A percentile compares a stretch with the other conserved stretches of the same genome.
Conservation (phyloP, 2,329 filamentous ascomycete species). For the Phoma herbarum region DNA sequence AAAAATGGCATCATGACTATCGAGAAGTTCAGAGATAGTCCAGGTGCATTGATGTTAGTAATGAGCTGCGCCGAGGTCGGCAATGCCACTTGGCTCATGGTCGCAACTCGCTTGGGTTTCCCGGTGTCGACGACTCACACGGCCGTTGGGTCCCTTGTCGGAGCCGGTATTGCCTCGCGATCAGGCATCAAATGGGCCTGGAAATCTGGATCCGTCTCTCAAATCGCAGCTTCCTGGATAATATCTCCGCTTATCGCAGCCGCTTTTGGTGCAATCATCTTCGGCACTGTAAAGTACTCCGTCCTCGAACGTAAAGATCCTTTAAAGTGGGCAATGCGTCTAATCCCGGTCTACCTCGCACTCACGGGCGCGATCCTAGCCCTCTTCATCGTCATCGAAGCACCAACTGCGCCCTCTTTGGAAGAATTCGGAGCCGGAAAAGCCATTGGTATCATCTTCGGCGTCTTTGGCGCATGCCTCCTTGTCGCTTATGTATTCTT, state of each 20-base stretch:
- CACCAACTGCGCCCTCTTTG: conserved; percentile 45
- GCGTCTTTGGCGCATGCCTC: conserved; percentile 37
- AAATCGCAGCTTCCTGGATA: conserved; percentile 56
- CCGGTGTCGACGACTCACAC: conserved; percentile 71
- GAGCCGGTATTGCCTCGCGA: conserved; percentile 64
- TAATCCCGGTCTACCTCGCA: conserved; percentile 61
- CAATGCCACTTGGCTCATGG: conserved; percentile 64
- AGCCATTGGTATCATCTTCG: conserved; percentile 38
- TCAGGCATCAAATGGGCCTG: conserved; percentile 37
- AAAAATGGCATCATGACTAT: conserved; percentile 66
- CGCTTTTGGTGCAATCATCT: conserved; percentile 60
- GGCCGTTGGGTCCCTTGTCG: conserved; percentile 67
- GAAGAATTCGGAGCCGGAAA: conserved; percentile 44
- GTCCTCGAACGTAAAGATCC: conserved; percentile 61
- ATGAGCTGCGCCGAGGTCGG: conserved; percentile 65
- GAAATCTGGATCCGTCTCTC: conserved; percentile 37
- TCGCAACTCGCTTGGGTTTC: conserved; percentile 62
- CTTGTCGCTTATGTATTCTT: conserved; percentile 38
- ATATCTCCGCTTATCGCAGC: conserved; percentile 60
- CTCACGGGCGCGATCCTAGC: conserved; percentile 60
- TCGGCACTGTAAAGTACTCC: conserved; percentile 59
- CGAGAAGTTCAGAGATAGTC: conserved; percentile 56
- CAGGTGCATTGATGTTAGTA: conserved; percentile 65
- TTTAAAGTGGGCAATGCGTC: conserved; percentile 59
- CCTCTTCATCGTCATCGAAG: conserved; percentile 66